A percentile compares a stretch with the other conserved stretches of the same genome.
Evolutionary conservation across 2,329 filamentous ascomycete species (phyloP).

Genomic region (Stemphylium beticola): DNA sequence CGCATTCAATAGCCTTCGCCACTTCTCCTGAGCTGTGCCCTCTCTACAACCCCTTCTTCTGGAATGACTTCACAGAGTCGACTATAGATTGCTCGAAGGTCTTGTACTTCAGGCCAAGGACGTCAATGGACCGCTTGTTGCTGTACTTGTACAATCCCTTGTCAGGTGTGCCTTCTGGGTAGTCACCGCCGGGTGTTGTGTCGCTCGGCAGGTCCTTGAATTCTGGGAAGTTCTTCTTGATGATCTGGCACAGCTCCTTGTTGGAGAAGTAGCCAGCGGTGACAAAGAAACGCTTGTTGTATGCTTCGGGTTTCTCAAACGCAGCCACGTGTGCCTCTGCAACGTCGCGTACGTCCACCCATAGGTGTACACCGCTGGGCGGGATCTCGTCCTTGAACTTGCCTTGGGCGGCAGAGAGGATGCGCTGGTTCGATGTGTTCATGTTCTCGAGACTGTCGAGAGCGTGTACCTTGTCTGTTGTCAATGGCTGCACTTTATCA

Average conservation of each 20-base stretch:
- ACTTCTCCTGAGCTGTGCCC: neutral
- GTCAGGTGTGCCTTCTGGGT: slow-evolving; percentile 54
- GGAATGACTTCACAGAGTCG: slow-evolving; percentile 69
- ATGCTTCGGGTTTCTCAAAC: slow-evolving; percentile 61
- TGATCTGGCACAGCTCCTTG: slow-evolving; percentile 62
- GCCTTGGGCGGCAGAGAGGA: slow-evolving; percentile 69
- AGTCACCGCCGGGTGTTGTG: slow-evolving; percentile 52
- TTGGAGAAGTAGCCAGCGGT: slow-evolving; percentile 65
- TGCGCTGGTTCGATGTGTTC: slow-evolving; percentile 75
- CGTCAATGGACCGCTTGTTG: slow-evolving; percentile 60
- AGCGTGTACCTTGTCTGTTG: slow-evolving; percentile 54
- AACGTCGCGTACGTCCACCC: slow-evolving; percentile 61
- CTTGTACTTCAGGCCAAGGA: slow-evolving; percentile 67
- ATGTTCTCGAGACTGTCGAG: slow-evolving; percentile 67
- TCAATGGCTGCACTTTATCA: slow-evolving; percentile 11
- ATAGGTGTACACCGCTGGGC: slow-evolving; percentile 61
- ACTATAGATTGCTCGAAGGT: slow-evolving; percentile 64
- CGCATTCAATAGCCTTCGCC: neutral
- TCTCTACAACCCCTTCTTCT: slow-evolving; percentile 57
- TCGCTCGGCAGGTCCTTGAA: slow-evolving; percentile 58
- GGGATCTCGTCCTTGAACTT: slow-evolving; percentile 64
- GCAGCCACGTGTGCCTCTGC: slow-evolving; percentile 69
- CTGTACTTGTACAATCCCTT: slow-evolving; percentile 55
- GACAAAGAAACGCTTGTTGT: slow-evolving; percentile 69
- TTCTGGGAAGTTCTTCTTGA: slow-evolving; percentile 63